Percentiles rank a stretch among this genome's conserved stretches.
phyloP scores from a whole-genome alignment of 805 yeast species.

The Metschnikowia colocasiae region DNA sequence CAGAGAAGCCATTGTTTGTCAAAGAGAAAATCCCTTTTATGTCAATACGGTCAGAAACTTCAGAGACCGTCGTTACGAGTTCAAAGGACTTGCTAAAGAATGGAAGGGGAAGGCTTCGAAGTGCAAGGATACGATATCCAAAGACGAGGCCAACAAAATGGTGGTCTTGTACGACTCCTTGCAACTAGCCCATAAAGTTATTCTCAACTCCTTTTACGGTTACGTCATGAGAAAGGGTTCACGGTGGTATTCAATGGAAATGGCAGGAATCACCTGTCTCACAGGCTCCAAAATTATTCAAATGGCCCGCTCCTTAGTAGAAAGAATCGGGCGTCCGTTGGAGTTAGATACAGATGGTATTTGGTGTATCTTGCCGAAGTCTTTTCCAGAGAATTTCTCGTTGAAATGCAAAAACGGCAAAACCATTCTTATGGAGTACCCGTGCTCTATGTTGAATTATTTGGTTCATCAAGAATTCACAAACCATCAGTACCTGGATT shows the following conservation, averaged over 20 bases:
- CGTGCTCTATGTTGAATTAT: constrained; percentile 94
- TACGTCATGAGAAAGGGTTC: constrained; percentile 99
- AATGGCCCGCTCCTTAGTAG: constrained; percentile 90
- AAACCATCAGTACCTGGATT: constrained; percentile 88
- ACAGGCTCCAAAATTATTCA: constrained; percentile 98
- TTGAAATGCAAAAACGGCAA: constrained; percentile 76
- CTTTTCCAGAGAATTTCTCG: constrained; percentile 86
- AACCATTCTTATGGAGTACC: constrained; percentile 74
- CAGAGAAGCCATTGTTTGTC: constrained; percentile 92
- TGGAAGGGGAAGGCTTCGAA: constrained; percentile 82
- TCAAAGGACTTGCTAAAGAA: constrained; percentile 85
- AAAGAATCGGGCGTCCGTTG: constrained; percentile 88
- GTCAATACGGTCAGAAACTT: constrained; percentile 91
- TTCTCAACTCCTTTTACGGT: constrained; percentile 93
- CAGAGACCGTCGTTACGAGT: constrained; percentile 94
- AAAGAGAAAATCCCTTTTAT: constrained; percentile 95
- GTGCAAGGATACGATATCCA: constrained; percentile 54
- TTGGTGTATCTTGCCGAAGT: constrained; percentile 94
- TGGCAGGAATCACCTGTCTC: constrained; percentile 98
- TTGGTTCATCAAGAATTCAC: constrained; percentile 88
- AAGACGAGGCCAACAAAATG: constrained; percentile 93
- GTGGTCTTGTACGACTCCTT: constrained; percentile 89
- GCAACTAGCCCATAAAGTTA: constrained; percentile 95
- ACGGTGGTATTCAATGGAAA: constrained; percentile 98
- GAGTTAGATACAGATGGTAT: constrained; percentile 99